Evolutionary conservation across 2,329 filamentous ascomycete species (phyloP), one percentile per base, ranked within the genome.

Genomic region (Penicillium polonicum): DNA sequence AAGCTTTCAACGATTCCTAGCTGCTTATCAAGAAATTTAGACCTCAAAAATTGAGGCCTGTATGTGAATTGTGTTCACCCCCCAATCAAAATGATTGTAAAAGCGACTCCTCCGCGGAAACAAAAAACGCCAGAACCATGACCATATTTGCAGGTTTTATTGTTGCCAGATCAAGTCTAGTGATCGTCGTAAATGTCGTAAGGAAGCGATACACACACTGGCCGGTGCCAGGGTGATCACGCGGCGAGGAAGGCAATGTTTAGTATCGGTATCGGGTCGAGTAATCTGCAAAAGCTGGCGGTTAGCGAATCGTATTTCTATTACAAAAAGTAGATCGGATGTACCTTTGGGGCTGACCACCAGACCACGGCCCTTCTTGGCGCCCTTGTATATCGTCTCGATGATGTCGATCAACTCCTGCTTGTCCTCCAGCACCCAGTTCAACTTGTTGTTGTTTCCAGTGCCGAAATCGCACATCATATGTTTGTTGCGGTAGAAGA

Each of bases 331-430:
- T n/a, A 21, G 12, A 1, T 1, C 42, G 21, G 60, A 70, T 65
- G 78, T 81, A 73, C 87, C 92, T 82, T 97, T 99, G 1, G 93
- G 94, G 72, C 91, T 96, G 65, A 97, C 92, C 41, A 99, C 94
- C 67, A 99, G 79, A 88, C 95, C 94, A 52, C 93, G 83, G 0
- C 95, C 94, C 80, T 99, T 99, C 83, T 96, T 97, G 33, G 94
- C 94, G n/a, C 94, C 94, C 58, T 92, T 88, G 74, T 97, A 99
- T 60, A 99, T 92, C 5, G 92, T 97, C 82, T 99, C 94, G 71
- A 97, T 88, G 65, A 99, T 99, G 77, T 99, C 94, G 70, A 99
- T 96, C 70, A 99, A 82, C 79, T 99, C 94, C 76, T 97, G 93
- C 79, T 99, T 97, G 72, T 99, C 93, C 77, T 97, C 92, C 19